A percentile compares a stretch with the other conserved stretches of the same genome.
Conservation (phyloP, 352 stramenopile genomes). For the Phytophthora colocasiae region DNA sequence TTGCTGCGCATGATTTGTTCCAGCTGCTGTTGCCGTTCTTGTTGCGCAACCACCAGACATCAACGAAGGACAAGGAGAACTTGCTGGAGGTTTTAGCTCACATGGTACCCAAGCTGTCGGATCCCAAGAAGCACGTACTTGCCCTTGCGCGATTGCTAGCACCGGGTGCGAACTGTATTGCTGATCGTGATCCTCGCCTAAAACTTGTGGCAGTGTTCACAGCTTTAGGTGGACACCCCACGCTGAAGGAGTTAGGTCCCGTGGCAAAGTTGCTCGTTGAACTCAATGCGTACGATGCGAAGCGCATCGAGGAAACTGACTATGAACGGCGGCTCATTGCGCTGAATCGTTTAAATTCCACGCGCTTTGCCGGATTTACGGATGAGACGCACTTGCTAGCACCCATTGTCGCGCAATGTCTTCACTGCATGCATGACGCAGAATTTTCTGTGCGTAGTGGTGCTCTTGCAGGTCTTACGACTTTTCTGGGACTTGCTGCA, state of each 20-base stretch:
- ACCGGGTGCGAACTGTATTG: conserved; percentile 77
- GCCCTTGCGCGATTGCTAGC: conserved; percentile 81
- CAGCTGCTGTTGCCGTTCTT: conserved; percentile 87
- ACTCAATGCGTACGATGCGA: conserved; percentile 83
- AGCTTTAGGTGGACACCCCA: conserved; percentile 57
- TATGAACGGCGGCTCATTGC: conserved; percentile 81
- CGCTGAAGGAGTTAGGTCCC: conserved; percentile 39
- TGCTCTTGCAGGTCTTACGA: conserved; percentile 66
- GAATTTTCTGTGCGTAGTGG: conserved; percentile 87
- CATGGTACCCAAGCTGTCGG: conserved; percentile 77
- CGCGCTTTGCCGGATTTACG: conserved; percentile 67
- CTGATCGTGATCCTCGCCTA: conserved; percentile 58
- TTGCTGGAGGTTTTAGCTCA: conserved; percentile 76
- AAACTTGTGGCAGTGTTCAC: conserved; percentile 79
- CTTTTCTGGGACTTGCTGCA: conserved; percentile 58
- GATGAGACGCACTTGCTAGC: conserved; percentile 73
- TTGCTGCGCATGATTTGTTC: conserved; percentile 80
- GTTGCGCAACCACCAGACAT: conserved; percentile 83
- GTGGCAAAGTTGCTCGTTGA: conserved; percentile 58
- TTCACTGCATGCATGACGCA: conserved; percentile 84
- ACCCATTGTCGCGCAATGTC: conserved; percentile 78
- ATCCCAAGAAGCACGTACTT: conserved; percentile 79
- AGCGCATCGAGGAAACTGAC: conserved; percentile 87
- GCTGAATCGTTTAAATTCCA: conserved; percentile 72
- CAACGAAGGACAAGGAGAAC: conserved; percentile 79